Base-by-base conservation (phyloP, 495 filamentous ascomycete species). In the Neurospora hispaniola region DNA sequence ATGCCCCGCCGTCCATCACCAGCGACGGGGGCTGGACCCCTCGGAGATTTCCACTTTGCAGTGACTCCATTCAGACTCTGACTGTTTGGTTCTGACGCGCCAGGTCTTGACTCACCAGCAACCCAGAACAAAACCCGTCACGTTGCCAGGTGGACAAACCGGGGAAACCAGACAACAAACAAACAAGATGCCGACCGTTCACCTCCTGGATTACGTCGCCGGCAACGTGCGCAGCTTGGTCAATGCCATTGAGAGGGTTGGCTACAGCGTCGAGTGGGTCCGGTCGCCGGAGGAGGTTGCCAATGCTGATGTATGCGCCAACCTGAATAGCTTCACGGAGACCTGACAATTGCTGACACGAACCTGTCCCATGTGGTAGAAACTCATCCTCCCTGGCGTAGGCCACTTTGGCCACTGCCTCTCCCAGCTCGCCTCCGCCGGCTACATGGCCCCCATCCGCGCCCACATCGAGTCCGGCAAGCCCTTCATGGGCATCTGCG, bases 401-500 rank as follows among this genome's bases (percentile, higher is more conserved):
- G 96, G 96, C 68, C 95, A 98, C 82, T 99, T 98, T 77, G 96
- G 96, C 70, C 93, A 98, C 84, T 99, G 96, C 79, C 88, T 98
- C 73, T 88, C 89, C 39, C 92, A 96, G 77, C 88, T 98, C 70
- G 85, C 90, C 11, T 84, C 87, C 23, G 92, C 93, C 40, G 93
- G 92, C 71, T 98, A 93, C 81, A 80, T 94, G 68, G 90, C 91
- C 71, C 92, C 94, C 5, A 89, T 98, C 44, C 89, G 86, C 75
- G 83, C 88, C 72, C 93, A 97, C 82, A 93, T 98, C 75, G 85
- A 89, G 44, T 87, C 91, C 12, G 94, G 93, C 9, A 98, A 97
- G 79, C 94, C 94, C 4, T 99, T 99, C 79, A 94, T 99, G 92
- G 96, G 93, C 5, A 97, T 99, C 71, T 99, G 96, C 78, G 96